phyloP scores from a whole-genome alignment of 331 rosid species.

The Phaseolus coccineus region DNA sequence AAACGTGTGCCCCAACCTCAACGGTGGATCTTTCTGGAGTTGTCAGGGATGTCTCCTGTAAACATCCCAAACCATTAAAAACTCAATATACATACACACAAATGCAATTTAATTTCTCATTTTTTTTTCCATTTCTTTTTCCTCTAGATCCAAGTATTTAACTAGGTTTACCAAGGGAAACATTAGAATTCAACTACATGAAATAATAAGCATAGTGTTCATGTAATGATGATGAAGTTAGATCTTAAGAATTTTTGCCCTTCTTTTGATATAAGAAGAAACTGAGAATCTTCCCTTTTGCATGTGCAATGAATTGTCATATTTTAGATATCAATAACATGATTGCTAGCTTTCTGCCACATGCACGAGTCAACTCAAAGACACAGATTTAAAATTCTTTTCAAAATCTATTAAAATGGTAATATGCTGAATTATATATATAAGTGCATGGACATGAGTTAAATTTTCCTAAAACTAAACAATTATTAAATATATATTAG shows the following conservation, averaged over 20 bases:
- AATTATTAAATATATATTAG: neutral
- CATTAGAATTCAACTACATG: neutral
- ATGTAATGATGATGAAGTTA: constrained; percentile 2
- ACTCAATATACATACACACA: neutral
- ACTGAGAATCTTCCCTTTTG: constrained; percentile 34
- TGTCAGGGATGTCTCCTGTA: constrained; percentile 48
- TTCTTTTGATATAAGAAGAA: constrained; percentile 5
- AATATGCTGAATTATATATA: neutral
- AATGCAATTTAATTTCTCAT: neutral
- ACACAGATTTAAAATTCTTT: neutral
- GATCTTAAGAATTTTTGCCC: neutral
- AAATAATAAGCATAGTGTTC: constrained; percentile 4
- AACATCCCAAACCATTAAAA: neutral
- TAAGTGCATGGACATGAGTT: neutral
- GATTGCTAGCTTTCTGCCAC: constrained; percentile 38
- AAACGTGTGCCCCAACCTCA: constrained; percentile 47
- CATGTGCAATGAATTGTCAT: constrained; percentile 44
- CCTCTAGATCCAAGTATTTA: neutral
- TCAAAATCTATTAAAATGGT: neutral
- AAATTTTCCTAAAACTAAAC: neutral
- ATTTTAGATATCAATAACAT: constrained; percentile 13
- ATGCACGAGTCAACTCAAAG: constrained; percentile 49
- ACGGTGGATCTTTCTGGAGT: constrained; percentile 42
- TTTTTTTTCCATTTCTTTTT: neutral
- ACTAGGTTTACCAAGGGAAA: constrained; percentile 13